These are phyloP conservation scores for Hypomontagnella monticulosa DNA, from an alignment of 495 filamentous ascomycete species.

Conservation along the genomic window DNA sequence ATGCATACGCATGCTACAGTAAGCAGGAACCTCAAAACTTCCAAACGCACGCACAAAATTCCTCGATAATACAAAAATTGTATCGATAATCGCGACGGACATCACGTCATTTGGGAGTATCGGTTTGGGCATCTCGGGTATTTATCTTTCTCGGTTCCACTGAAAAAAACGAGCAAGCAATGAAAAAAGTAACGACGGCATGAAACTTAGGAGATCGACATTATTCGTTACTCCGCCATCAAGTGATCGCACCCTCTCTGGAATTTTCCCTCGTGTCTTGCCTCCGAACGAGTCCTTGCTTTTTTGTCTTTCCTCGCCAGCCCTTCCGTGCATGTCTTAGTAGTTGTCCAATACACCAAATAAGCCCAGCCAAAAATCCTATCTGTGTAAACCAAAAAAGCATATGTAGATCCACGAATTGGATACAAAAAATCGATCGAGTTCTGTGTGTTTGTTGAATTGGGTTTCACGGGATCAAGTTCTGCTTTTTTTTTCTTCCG, in stretches of 20 bases:
- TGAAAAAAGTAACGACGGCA: constrained; percentile 21
- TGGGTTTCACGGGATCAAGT: constrained; percentile 20
- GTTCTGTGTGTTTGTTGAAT: constrained; percentile 18
- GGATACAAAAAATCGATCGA: constrained; percentile 21
- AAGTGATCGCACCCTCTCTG: constrained; percentile 17
- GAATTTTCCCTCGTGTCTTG: constrained; percentile 5
- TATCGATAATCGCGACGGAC: constrained; percentile 17
- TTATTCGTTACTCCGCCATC: constrained; percentile 36
- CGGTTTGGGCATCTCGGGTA: constrained; percentile 10
- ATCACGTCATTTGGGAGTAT: constrained; percentile 24
- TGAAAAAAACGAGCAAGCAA: constrained; percentile 6
- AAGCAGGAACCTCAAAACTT: constrained; percentile 37
- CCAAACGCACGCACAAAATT: background rate
- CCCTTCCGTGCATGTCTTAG: constrained; percentile 19
- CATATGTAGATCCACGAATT: constrained; percentile 13
- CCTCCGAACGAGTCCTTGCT: constrained; percentile 14
- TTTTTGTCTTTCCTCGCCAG: constrained; percentile 7
- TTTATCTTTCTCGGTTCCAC: constrained; percentile 29
- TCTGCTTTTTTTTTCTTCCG: constrained; percentile 43
- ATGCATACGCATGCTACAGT: constrained; percentile 44
- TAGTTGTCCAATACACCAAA: constrained; percentile 3
- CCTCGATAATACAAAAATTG: constrained; percentile 7
- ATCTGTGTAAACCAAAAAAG: constrained; percentile 7
- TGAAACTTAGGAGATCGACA: constrained; percentile 35
- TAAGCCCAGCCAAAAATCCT: constrained; percentile 28